phyloP scores from a whole-genome alignment of 371 early-diverging fungal genomes.

The Sporodiniella umbellata region DNA sequence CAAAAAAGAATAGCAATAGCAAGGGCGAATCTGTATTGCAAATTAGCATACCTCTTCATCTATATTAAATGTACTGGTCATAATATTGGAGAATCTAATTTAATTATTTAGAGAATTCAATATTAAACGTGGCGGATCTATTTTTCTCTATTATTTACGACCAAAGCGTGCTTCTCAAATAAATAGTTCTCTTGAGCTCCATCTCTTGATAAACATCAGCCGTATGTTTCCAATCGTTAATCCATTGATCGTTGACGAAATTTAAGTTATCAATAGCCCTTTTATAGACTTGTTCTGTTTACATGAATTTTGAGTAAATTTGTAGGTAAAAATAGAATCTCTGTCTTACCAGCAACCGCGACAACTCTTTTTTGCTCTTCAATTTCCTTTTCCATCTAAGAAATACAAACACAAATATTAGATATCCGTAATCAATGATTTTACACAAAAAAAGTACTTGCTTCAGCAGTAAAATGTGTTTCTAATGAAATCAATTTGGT shows the following conservation, averaged over 20 bases:
- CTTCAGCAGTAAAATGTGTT: conserved; percentile 2
- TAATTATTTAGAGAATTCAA: too few relatives aligned
- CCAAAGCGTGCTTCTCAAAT: conserved; percentile 37
- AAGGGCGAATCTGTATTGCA: too few relatives aligned
- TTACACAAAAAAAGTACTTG: not conserved
- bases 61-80: conserved; percentile 40
- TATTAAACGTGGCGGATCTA: not conserved
- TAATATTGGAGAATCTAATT: conserved; percentile 41
- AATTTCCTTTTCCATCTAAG: conserved; percentile 29
- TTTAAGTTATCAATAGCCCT: conserved; percentile 31
- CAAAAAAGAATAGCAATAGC: not conserved
- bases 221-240: conserved; percentile 26
- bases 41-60: conserved; percentile 44
- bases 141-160: conserved; percentile 24
- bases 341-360: conserved; percentile 18
- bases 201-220: conserved; percentile 41
- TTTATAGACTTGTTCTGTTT: conserved; percentile 38
- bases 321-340: not conserved
- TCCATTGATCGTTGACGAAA: conserved; percentile 30
- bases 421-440: not conserved
- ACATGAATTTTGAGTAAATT: not conserved
- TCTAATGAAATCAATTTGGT: conserved; percentile 16
- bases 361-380: conserved; percentile 25
- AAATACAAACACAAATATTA: conserved; percentile 11
- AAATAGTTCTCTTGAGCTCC: conserved; percentile 39